A percentile compares a stretch with the other conserved stretches of the same genome.
phyloP scores from a whole-genome alignment of 257 asterid species.

The Pogostemon cablin region DNA sequence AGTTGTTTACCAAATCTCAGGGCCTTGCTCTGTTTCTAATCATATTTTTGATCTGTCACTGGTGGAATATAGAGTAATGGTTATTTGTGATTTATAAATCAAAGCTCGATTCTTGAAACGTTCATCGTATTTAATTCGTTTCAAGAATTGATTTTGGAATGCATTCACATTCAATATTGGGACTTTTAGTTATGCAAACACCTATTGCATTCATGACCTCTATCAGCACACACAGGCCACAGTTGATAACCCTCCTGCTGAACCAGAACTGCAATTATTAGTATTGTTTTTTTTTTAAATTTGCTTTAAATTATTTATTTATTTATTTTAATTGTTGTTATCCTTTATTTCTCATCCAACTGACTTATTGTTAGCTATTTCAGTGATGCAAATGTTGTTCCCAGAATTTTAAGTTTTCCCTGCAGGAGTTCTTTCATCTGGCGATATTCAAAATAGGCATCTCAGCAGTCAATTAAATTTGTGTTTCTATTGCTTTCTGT shows the following conservation, averaged over 20 bases:
- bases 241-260: not conserved
- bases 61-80: not conserved
- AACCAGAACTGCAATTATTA: not conserved
- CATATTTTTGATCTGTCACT: not conserved
- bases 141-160: conserved; percentile 10
- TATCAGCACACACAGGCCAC: not conserved
- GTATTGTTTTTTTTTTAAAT: too few relatives aligned
- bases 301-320: not conserved
- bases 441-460: not conserved
- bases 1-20: not conserved
- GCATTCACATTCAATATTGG: conserved; percentile 26
- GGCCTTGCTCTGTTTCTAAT: conserved; percentile 16
- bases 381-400: not conserved
- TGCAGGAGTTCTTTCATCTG: not conserved
- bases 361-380: not conserved
- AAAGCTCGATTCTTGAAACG: not conserved
- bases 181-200: not conserved
- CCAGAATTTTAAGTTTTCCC: not conserved
- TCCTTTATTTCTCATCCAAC: not conserved
- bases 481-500: not conserved
- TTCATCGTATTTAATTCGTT: conserved; percentile 13
- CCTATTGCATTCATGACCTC: too few relatives aligned
- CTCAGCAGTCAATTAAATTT: conserved; percentile 6
- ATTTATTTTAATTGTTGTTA: not conserved
- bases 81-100: not conserved